Percentiles rank a stretch among this genome's conserved stretches.
Evolutionary conservation across 495 filamentous ascomycete species (phyloP).

Genomic region (Hypoxylon lenormandii): DNA sequence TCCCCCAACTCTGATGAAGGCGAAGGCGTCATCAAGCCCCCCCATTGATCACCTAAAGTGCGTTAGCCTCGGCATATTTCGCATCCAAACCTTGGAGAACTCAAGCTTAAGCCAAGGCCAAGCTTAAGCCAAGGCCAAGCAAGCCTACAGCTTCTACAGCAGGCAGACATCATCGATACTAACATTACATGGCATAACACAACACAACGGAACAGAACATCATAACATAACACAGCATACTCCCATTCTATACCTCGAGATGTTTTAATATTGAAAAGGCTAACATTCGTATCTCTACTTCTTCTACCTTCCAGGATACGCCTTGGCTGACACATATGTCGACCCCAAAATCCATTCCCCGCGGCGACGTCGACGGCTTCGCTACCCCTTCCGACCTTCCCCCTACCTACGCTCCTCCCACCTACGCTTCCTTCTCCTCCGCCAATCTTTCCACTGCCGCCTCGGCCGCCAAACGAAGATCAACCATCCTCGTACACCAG

Average conservation of each 20-base stretch:
- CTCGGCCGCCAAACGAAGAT: slow-evolving; percentile 78
- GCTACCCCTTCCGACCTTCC: slow-evolving; percentile 36
- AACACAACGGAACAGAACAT: not conserved
- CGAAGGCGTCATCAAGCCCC: slow-evolving; percentile 2
- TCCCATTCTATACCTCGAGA: slow-evolving; percentile 29
- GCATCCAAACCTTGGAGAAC: not conserved
- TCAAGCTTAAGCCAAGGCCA: no score
- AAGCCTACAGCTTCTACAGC: not conserved
- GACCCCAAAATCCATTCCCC: slow-evolving; percentile 51
- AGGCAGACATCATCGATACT: not conserved
- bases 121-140: no score
- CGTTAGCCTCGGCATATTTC: not conserved
- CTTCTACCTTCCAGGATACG: slow-evolving; percentile 58
- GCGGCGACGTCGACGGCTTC: slow-evolving; percentile 46
- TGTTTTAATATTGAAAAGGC: slow-evolving; percentile 13
- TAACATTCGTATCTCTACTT: slow-evolving; percentile 42
- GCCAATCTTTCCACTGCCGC: slow-evolving; percentile 74
- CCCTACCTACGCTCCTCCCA: slow-evolving; percentile 69
- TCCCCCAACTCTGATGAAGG: not conserved
- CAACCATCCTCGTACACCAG: slow-evolving; percentile 92
- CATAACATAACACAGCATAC: not conserved
- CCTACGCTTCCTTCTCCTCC: slow-evolving; percentile 87
- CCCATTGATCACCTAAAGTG: not conserved
- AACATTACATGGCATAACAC: not conserved
- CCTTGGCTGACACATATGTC: slow-evolving; percentile 66